Base-by-base conservation (phyloP, 1,284 basidiomycete genomes). In the Ceratobasidium sp. region DNA sequence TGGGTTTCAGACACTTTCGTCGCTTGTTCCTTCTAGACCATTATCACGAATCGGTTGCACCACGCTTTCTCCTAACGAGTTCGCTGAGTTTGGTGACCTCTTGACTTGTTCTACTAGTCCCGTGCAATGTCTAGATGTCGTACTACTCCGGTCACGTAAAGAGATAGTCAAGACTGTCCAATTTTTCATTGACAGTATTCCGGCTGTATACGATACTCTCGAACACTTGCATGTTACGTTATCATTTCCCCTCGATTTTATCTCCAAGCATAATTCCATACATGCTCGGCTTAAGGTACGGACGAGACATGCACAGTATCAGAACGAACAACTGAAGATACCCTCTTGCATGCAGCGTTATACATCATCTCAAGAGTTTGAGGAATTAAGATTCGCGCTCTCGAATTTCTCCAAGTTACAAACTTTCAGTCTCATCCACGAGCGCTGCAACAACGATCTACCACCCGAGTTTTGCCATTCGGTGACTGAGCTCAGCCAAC, bases 201-300 rank as follows among this genome's bases (percentile, higher is more conserved):
- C 60, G 13, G 55, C 40, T n/a, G 71, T 75, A 33, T 75, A 46
- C 10, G 40, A 44, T 33, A 75, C 40, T n/a, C 42, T 75, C 1
- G 71, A 75, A 18, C 60, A 75, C 23, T 26, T 75, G 3, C 60
- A 58, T 18, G 60, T 75, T 42, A 64, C 60, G 3, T 33, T 75
- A 13, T 51, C 44, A 33, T 75, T 75, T 49, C 60, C 71, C 3
- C 71, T 75, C 20, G 71, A 75, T 53, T 75, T 75, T 75, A 33
- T 75, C 13, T 75, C 71, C 44, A 64, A 49, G 42, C 58, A 64
- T 40, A 75, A 64, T 33, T 75, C 71, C 4, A 64, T 75, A 20
- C 60, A 61, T n/a, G 71, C 58, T 10, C 58, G 71, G n/a, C 71
- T 75, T 1, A 75, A 75, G 60, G 71, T 75, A 49, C 18, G 71